A percentile compares a stretch with the other conserved stretches of the same genome.
phyloP scores from a whole-genome alignment of 2,329 filamentous ascomycete genomes.

The Myriosclerotinia duriaeana region DNA sequence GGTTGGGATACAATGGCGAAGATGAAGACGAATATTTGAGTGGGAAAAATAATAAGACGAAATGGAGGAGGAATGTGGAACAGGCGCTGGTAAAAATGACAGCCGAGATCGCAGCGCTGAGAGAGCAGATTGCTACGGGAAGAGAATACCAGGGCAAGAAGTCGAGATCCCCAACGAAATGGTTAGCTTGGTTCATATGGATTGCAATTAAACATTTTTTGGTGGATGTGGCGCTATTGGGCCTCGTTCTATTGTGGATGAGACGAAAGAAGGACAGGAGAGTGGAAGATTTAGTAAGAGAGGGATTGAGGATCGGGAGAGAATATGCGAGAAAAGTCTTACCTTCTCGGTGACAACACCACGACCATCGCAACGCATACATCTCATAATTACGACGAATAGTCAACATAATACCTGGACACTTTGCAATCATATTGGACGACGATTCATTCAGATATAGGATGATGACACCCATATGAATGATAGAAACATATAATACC shows the following conservation, averaged over 20 bases:
- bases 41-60: conserved; percentile 48
- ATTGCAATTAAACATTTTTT: conserved; percentile 69
- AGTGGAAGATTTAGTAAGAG: conserved; percentile 71
- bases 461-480: not conserved
- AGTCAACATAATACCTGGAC: not conserved
- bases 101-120: conserved; percentile 84
- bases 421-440: not conserved
- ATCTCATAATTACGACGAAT: not conserved
- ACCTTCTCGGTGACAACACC: conserved; percentile 46
- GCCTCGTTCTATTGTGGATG: conserved; percentile 69
- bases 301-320: conserved; percentile 55
- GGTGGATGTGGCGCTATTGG: conserved; percentile 66
- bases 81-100: conserved; percentile 84
- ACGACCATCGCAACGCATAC: not conserved
- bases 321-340: conserved; percentile 60
- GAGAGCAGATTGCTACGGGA: conserved; percentile 83
- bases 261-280: conserved; percentile 67
- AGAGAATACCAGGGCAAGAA: conserved; percentile 68
- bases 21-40: conserved; percentile 47
- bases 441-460: not conserved
- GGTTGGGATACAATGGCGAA: conserved; percentile 45
- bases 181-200: conserved; percentile 72
- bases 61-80: conserved; percentile 82
- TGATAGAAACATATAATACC: not conserved
- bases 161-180: conserved; percentile 63